phyloP scores from a whole-genome alignment of 177 flowering plant genomes.

The Tripterygium wilfordii region DNA sequence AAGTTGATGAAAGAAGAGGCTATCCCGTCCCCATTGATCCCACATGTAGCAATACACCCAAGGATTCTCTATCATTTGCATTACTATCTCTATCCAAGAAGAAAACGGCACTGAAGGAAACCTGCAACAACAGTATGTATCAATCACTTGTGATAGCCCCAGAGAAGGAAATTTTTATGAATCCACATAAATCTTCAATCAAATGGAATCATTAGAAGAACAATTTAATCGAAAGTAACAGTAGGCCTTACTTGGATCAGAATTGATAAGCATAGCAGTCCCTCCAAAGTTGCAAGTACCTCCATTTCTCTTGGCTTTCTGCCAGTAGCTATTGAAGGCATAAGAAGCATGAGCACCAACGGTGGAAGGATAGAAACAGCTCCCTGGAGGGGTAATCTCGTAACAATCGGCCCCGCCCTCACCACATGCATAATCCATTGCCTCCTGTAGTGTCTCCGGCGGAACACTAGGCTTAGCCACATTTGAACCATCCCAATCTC shows the following conservation, averaged over 20 bases:
- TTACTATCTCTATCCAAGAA: conserved; percentile 23
- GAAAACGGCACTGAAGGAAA: conserved; percentile 51
- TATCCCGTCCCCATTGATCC: neutral
- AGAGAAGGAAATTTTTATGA: no score
- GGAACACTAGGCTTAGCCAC: conserved; percentile 90
- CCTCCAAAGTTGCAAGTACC: conserved; percentile 82
- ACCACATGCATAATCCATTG: conserved; percentile 87
- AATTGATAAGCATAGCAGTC: conserved; percentile 74
- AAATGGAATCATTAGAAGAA: neutral
- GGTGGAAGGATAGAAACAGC: conserved; percentile 58
- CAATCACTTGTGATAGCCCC: no score
- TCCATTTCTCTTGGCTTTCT: conserved; percentile 59
- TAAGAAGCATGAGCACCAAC: conserved; percentile 79
- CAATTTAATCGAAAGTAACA: neutral
- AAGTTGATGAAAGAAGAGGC: neutral
- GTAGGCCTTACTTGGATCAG: conserved; percentile 73
- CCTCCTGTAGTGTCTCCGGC: conserved; percentile 55
- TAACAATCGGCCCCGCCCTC: conserved; percentile 74
- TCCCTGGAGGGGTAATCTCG: conserved; percentile 56
- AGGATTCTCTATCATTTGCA: neutral
- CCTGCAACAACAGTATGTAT: conserved; percentile 48
- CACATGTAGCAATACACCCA: neutral
- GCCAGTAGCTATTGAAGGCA: conserved; percentile 92
- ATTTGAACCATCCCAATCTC: conserved; percentile 17
- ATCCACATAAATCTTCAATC: no score